Percentiles rank a stretch among this genome's conserved stretches.
Conservation (phyloP, 208 protist genomes). For the Entamoeba dispar region DNA sequence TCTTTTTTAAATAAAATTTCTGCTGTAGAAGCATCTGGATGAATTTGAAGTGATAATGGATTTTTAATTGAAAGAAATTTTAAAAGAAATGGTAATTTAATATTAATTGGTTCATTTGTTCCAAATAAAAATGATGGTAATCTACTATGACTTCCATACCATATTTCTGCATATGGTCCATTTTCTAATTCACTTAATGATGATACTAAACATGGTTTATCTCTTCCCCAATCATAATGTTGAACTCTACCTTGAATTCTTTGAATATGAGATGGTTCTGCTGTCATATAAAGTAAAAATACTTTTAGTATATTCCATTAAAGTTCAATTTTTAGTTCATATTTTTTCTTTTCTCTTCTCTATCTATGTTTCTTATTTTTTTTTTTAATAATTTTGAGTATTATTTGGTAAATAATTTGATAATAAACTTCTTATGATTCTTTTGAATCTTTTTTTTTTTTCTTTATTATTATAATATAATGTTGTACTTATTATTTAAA, state of each 20-base stretch:
- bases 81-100: constrained; percentile 7
- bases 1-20: neutral
- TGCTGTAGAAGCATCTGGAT: constrained; percentile 9
- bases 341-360: no score
- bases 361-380: no score
- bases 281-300: neutral
- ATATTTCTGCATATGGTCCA: neutral
- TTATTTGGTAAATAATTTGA: no score
- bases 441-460: no score
- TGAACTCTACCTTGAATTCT: neutral
- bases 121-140: neutral
- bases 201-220: neutral
- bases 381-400: no score
- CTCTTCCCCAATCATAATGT: constrained; percentile 1
- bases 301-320: neutral
- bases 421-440: no score
- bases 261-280: neutral
- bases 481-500: no score
- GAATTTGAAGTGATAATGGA: constrained; percentile 18
- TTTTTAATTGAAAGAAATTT: constrained; percentile 18
- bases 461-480: no score
- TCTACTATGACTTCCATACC: neutral
- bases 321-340: no score
- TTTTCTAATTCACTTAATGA: neutral
- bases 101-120: neutral